A percentile compares a stretch with the other conserved stretches of the same genome.
phyloP scores from a whole-genome alignment of 441 rosid species.

The Pelargonium citronellum region DNA sequence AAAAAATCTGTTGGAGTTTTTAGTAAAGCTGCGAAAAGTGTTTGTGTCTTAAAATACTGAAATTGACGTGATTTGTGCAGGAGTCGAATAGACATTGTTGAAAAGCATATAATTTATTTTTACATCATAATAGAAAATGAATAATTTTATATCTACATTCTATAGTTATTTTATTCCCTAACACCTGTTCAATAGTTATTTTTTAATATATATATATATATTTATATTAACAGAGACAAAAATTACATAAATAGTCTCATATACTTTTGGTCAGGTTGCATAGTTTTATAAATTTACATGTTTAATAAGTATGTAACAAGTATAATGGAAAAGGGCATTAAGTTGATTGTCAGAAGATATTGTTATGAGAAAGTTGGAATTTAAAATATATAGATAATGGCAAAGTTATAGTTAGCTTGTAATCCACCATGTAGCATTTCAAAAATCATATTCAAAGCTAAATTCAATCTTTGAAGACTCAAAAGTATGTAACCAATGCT shows the following conservation, averaged over 20 bases:
- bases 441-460: background rate
- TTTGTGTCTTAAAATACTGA: background rate
- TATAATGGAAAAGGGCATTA: too few relatives aligned
- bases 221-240: too few relatives aligned
- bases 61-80: background rate
- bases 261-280: too few relatives aligned
- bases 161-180: too few relatives aligned
- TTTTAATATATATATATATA: too few relatives aligned
- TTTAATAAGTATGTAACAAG: too few relatives aligned
- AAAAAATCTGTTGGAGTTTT: background rate
- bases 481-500: background rate
- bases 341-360: too few relatives aligned
- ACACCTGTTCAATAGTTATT: too few relatives aligned
- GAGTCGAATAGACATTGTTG: background rate
- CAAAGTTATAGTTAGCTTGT: background rate
- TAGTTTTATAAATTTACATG: too few relatives aligned
- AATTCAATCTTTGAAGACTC: background rate
- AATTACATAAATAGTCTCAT: too few relatives aligned
- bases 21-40: constrained; percentile 1
- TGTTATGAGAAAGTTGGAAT: background rate
- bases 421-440: background rate
- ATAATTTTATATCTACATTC: too few relatives aligned
- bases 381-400: background rate
- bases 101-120: background rate
- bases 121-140: background rate